These are phyloP conservation scores for Naganishia liquefaciens DNA, from an alignment of 1,284 basidiomycete species.

Conservation along the genomic window DNA sequence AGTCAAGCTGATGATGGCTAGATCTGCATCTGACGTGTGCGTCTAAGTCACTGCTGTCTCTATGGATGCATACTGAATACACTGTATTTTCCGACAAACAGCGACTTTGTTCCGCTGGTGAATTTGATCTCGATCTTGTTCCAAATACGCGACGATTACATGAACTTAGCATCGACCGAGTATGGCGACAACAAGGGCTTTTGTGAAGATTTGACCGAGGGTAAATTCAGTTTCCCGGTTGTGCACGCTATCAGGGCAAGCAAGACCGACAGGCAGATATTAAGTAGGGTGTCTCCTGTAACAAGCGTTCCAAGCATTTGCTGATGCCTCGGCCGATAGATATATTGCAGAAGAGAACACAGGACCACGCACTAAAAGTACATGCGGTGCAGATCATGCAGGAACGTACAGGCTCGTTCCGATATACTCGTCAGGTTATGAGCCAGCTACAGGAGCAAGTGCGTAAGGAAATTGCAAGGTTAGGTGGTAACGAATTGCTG, in stretches of 20 bases:
- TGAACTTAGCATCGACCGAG: slow-evolving; percentile 88
- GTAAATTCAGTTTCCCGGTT: slow-evolving; percentile 94
- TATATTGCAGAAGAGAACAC: slow-evolving; percentile 81
- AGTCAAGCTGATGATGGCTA: slow-evolving; percentile 93
- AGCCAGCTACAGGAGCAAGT: slow-evolving; percentile 58
- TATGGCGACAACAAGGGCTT: slow-evolving; percentile 91
- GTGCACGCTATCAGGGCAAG: slow-evolving; percentile 77
- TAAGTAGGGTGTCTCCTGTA: slow-evolving; percentile 64
- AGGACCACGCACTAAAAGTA: slow-evolving; percentile 72
- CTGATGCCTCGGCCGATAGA: slow-evolving; percentile 57
- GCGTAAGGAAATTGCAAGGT: slow-evolving; percentile 44
- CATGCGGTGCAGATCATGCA: slow-evolving; percentile 77
- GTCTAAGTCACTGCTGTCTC: slow-evolving; percentile 40
- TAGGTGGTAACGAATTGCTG: slow-evolving; percentile 50
- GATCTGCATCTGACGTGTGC: slow-evolving; percentile 63
- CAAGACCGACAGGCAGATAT: slow-evolving; percentile 66
- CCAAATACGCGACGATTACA: slow-evolving; percentile 96
- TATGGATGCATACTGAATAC: neutral
- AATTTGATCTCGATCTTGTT: slow-evolving; percentile 93
- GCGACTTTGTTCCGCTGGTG: slow-evolving; percentile 86
- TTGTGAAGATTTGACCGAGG: slow-evolving; percentile 91
- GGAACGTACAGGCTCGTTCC: slow-evolving; percentile 70
- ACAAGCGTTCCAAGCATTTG: neutral
- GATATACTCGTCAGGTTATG: slow-evolving; percentile 69
- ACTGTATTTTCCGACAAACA: slow-evolving; percentile 46